A percentile compares a stretch with the other conserved stretches of the same genome.
Evolutionary conservation across 805 yeast genomes (phyloP).

Genomic region (Metschnikowia santaceciliae): DNA sequence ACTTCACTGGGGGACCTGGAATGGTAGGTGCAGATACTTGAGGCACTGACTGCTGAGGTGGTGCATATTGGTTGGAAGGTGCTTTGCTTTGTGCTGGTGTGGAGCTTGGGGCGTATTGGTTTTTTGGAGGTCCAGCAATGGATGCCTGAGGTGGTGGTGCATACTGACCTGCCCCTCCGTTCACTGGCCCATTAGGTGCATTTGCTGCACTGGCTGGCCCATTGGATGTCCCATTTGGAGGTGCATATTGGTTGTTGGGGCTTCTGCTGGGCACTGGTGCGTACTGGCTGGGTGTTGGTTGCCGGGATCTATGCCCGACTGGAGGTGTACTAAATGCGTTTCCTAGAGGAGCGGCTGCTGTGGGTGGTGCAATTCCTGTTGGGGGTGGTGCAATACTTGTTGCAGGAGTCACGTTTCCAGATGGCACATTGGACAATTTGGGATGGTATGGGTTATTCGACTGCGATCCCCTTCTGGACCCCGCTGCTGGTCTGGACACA

Average conservation of each 20-base stretch:
- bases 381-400: background rate
- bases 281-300: constrained; percentile 4
- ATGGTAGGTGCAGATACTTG: background rate
- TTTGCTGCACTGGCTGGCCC: constrained; percentile 9
- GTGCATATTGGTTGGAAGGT: background rate
- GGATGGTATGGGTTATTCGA: constrained; percentile 1
- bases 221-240: background rate
- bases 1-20: constrained; percentile 4
- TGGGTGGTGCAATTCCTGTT: background rate
- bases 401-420: background rate
- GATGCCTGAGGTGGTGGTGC: constrained; percentile 18
- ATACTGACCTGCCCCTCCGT: constrained; percentile 25
- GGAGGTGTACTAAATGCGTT: background rate
- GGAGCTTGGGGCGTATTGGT: constrained; percentile 34
- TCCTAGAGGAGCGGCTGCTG: background rate
- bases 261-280: constrained; percentile 1
- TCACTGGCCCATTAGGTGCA: constrained; percentile 20
- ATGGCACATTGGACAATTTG: background rate
- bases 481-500: constrained; percentile 1
- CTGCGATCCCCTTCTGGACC: constrained; percentile 3
- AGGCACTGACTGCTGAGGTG: background rate
- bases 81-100: background rate
- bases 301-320: background rate
- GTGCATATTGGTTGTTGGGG: background rate
- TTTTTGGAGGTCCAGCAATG: background rate